phyloP scores from a whole-genome alignment of 192 early-diverging fungal genomes.

The Mortierella claussenii region DNA sequence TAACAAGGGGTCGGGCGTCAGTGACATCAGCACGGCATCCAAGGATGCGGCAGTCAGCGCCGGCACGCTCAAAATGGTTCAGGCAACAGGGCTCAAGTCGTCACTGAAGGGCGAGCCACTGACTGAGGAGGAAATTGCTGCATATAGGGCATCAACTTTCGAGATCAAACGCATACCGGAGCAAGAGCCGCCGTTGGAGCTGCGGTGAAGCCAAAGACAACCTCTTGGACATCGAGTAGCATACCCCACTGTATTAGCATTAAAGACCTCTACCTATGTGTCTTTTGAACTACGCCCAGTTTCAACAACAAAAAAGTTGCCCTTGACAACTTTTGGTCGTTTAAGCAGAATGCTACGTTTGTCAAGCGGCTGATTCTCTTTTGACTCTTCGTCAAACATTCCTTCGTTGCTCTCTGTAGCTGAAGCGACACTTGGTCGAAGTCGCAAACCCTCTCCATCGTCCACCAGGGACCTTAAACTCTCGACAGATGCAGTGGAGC shows the following conservation, averaged over 20 bases:
- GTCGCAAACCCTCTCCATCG: conserved; percentile 28
- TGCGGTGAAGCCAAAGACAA: conserved; percentile 40
- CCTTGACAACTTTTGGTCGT: conserved; percentile 25
- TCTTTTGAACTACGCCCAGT: conserved; percentile 26
- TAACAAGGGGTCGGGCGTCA: not conserved
- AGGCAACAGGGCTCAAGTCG: conserved; percentile 15
- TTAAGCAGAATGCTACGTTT: conserved; percentile 20
- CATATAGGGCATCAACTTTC: conserved; percentile 50
- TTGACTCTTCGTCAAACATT: not conserved
- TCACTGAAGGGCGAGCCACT: conserved; percentile 26
- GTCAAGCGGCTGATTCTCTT: conserved; percentile 2
- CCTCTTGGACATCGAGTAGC: too few relatives aligned
- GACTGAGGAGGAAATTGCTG: conserved; percentile 37
- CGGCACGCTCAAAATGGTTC: conserved; percentile 28
- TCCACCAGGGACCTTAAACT: conserved; percentile 41
- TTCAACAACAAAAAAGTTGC: conserved; percentile 46
- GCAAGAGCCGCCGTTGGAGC: conserved; percentile 54
- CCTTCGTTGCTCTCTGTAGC: not conserved
- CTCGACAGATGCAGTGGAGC: conserved; percentile 1
- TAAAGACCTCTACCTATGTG: too few relatives aligned
- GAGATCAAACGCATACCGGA: conserved; percentile 54
- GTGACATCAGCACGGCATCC: not conserved
- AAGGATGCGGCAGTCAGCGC: conserved; percentile 13
- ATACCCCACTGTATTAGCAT: too few relatives aligned
- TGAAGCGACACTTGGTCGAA: not conserved